phyloP scores from a whole-genome alignment of 2,329 filamentous ascomycete species.

The Aspergillus sp. region DNA sequence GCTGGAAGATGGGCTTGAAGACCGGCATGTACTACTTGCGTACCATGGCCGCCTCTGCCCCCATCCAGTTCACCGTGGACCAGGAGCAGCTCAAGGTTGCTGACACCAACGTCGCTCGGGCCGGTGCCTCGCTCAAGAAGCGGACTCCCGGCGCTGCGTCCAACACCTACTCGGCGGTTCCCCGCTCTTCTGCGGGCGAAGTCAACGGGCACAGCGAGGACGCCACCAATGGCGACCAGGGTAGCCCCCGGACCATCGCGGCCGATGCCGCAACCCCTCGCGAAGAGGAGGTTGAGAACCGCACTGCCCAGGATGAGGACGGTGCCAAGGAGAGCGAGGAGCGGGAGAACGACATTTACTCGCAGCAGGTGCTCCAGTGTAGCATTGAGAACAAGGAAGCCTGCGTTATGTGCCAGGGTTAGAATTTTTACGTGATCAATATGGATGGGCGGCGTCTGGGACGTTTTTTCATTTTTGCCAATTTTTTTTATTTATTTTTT shows the following conservation, averaged over 20 bases:
- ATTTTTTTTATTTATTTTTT: slow-evolving; percentile 11
- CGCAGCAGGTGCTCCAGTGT: slow-evolving; percentile 85
- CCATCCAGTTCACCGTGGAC: slow-evolving; percentile 98
- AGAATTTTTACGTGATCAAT: slow-evolving; percentile 25
- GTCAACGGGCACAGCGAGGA: slow-evolving; percentile 48
- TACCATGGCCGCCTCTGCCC: slow-evolving; percentile 92
- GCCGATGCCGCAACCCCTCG: slow-evolving; percentile 62
- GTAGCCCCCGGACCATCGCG: slow-evolving; percentile 48
- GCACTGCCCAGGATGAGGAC: slow-evolving; percentile 58
- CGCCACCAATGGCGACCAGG: slow-evolving; percentile 12
- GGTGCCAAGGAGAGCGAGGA: slow-evolving; percentile 68
- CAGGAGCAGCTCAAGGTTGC: slow-evolving; percentile 88
- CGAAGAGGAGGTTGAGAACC: slow-evolving; percentile 33
- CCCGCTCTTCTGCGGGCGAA: slow-evolving; percentile 65
- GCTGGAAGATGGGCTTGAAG: slow-evolving; percentile 99
- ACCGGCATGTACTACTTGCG: slow-evolving; percentile 99
- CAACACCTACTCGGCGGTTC: slow-evolving; percentile 60
- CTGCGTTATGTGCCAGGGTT: slow-evolving; percentile 98
- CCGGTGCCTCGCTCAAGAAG: slow-evolving; percentile 64
- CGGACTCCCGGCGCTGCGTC: slow-evolving; percentile 60
- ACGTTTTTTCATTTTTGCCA: slow-evolving; percentile 11
- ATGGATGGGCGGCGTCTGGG: not conserved
- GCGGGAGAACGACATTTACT: slow-evolving; percentile 90
- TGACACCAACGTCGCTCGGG: slow-evolving; percentile 73
- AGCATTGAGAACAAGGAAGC: slow-evolving; percentile 96